These are phyloP conservation scores for Aplosporella prunicola DNA, from an alignment of 2,329 filamentous ascomycete genomes.

Conservation along the genomic window DNA sequence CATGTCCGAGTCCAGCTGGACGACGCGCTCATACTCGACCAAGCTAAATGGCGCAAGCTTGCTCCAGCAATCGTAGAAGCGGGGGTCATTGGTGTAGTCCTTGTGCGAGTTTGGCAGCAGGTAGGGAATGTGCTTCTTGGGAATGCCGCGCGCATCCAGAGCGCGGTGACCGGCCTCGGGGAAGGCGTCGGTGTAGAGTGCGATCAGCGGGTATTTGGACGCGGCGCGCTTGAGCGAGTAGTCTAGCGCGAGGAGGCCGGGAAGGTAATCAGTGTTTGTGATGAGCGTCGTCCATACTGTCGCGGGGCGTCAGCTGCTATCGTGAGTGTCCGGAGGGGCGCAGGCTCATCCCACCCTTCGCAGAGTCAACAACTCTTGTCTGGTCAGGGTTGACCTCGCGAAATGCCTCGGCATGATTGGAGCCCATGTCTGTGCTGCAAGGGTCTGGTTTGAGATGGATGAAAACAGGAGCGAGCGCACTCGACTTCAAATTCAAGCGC, in stretches of 20 bases:
- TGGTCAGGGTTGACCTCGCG: conserved; percentile 16
- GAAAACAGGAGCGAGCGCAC: too few species aligned
- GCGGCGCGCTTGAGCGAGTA: conserved; percentile 58
- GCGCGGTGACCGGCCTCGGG: conserved; percentile 58
- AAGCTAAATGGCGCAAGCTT: conserved; percentile 75
- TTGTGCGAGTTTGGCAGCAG: conserved; percentile 56
- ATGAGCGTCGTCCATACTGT: conserved; percentile 82
- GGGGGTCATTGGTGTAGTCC: conserved; percentile 66
- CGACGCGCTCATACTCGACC: conserved; percentile 65
- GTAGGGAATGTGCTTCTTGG: conserved; percentile 60
- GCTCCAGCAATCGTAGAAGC: conserved; percentile 86
- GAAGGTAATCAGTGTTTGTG: conserved; percentile 73
- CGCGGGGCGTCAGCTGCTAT: conserved; percentile 4
- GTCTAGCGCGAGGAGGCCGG: conserved; percentile 72
- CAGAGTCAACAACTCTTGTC: conserved; percentile 23
- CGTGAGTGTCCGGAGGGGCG: background rate
- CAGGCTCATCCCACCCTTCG: conserved; percentile 22
- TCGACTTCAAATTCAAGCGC: too few species aligned
- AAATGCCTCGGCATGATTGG: conserved; percentile 2
- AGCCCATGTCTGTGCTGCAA: background rate
- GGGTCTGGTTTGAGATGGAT: too few species aligned
- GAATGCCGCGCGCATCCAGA: conserved; percentile 59
- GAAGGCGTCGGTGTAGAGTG: conserved; percentile 72
- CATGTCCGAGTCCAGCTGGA: conserved; percentile 87
- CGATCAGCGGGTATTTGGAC: conserved; percentile 69